These are phyloP conservation scores for Microthlaspi erraticum DNA, from an alignment of 345 rosid species.

Conservation along the genomic window DNA sequence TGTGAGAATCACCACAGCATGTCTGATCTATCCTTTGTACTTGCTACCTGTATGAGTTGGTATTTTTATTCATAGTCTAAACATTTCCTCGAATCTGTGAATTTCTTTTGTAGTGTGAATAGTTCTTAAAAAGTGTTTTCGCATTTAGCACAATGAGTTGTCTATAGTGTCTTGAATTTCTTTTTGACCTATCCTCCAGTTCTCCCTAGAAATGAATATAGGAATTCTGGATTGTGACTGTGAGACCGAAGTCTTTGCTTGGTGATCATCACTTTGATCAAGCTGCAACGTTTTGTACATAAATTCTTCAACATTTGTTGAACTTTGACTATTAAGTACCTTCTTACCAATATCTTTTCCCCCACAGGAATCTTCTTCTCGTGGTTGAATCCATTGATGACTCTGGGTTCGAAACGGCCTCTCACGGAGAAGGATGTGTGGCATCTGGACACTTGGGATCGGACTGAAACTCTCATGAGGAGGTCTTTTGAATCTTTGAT, in stretches of 20 bases:
- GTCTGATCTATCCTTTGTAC: constrained; percentile 10
- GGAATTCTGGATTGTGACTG: constrained; percentile 19
- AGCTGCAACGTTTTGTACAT: constrained; percentile 13
- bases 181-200: constrained; percentile 17
- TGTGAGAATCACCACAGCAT: constrained; percentile 30
- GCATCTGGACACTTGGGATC: constrained; percentile 95
- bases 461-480: constrained; percentile 73
- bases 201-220: background rate
- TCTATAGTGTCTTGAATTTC: constrained; percentile 15
- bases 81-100: background rate
- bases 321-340: constrained; percentile 7
- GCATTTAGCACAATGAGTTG: background rate
- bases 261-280: constrained; percentile 23
- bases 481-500: constrained; percentile 51
- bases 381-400: constrained; percentile 93
- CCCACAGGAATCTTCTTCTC: constrained; percentile 63
- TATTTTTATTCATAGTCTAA: constrained; percentile 1
- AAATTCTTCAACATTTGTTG: constrained; percentile 27
- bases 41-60: constrained; percentile 21
- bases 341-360: constrained; percentile 10
- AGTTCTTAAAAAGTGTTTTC: background rate
- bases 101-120: constrained; percentile 11
- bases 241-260: constrained; percentile 13
- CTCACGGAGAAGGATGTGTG: constrained; percentile 93
- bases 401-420: constrained; percentile 84